Evolutionary conservation across 2,329 filamentous ascomycete species (phyloP).

Genomic region (Westerdykella sp.): DNA sequence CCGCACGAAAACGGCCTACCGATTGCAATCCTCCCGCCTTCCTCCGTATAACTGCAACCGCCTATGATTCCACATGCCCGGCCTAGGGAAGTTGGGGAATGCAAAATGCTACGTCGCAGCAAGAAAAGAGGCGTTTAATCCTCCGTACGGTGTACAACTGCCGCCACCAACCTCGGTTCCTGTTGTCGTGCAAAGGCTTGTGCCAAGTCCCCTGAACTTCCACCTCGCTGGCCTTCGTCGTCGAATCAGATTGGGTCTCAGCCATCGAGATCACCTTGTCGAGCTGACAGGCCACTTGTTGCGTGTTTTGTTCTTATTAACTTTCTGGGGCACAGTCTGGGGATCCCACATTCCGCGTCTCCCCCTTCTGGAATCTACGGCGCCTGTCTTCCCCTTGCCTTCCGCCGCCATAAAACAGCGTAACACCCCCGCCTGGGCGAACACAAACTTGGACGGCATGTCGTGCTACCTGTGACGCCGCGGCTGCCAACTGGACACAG

Average conservation of each 20-base stretch:
- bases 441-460: constrained; percentile 1
- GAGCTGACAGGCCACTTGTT: constrained; percentile 11
- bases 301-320: constrained; percentile 4
- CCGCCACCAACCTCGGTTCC: constrained; percentile 9
- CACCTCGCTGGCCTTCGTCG: background rate
- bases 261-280: constrained; percentile 7
- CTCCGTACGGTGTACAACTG: constrained; percentile 1
- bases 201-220: constrained; percentile 14
- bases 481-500: background rate
- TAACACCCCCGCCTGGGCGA: constrained; percentile 7
- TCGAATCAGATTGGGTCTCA: constrained; percentile 21
- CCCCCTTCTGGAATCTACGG: no score
- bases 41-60: constrained; percentile 12
- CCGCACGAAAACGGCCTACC: background rate
- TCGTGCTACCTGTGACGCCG: background rate
- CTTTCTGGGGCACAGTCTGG: constrained; percentile 6
- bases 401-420: constrained; percentile 16
- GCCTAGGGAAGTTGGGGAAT: background rate
- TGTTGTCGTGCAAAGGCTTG: constrained; percentile 14
- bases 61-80: constrained; percentile 12
- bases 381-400: constrained; percentile 4
- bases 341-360: background rate
- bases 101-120: constrained; percentile 15
- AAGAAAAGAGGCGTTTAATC: constrained; percentile 2
- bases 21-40: background rate